These are phyloP conservation scores for Neckera pumila DNA, from an alignment of 225 moss, liverwort and hornwort genomes.

Conservation along the genomic window DNA sequence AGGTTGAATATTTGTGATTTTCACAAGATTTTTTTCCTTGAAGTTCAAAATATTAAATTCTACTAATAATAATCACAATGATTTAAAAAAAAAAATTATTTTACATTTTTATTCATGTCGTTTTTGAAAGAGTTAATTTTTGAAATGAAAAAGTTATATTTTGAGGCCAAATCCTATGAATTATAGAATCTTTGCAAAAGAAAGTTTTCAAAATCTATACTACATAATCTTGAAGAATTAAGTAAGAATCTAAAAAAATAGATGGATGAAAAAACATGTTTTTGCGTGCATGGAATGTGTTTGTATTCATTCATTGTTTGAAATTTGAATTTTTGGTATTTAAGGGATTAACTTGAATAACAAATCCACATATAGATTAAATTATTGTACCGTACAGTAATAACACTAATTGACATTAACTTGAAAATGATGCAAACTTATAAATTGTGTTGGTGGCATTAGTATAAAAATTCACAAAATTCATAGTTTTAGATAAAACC, in stretches of 20 bases:
- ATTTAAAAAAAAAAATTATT: no score
- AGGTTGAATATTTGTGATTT: not conserved
- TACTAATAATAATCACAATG: accelerated
- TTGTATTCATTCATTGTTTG: not conserved
- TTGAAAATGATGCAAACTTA: not conserved
- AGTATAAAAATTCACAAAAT: not conserved
- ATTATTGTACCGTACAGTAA: no score
- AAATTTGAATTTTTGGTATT: accelerated
- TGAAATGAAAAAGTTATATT: not conserved
- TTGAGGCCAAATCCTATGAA: accelerated
- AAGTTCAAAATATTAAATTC: no score
- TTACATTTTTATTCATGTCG: no score
- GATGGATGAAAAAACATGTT: not conserved
- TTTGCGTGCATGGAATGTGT: no score
- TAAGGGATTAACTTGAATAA: not conserved
- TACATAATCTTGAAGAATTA: accelerated
- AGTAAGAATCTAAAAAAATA: no score
- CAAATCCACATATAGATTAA: no score
- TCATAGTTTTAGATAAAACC: not conserved
- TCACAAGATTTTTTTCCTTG: not conserved
- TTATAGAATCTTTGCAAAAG: not conserved
- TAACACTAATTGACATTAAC: accelerated
- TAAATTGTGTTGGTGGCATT: not conserved
- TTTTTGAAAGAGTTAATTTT: not conserved
- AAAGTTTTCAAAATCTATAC: not conserved